A percentile compares a stretch with the other conserved stretches of the same genome.
phyloP scores from a whole-genome alignment of 495 filamentous ascomycete genomes.

The Aspergillus indologenus region DNA sequence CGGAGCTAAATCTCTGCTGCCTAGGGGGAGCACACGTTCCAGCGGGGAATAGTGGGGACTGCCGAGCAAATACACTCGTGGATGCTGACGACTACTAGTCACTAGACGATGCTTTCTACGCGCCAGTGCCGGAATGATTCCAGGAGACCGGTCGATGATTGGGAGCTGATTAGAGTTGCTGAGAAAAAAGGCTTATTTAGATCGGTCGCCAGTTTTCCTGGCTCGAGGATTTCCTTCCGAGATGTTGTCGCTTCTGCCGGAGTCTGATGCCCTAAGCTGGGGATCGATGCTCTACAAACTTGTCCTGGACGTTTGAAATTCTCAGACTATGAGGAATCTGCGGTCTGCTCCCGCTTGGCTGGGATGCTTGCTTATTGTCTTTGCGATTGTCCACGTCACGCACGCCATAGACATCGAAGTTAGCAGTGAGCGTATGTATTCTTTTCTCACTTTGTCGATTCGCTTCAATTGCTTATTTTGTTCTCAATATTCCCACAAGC shows the following conservation, averaged over 20 bases:
- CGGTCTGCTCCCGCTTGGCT: background rate
- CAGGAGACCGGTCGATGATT: background rate
- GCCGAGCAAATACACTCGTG: background rate
- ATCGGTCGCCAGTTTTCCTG: no score
- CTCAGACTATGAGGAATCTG: background rate
- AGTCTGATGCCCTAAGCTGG: background rate
- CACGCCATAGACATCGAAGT: conserved; percentile 2
- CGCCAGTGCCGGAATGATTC: background rate
- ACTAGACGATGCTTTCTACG: background rate
- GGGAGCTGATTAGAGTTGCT: background rate
- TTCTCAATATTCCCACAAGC: background rate
- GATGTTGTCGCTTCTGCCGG: background rate
- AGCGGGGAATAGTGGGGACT: background rate
- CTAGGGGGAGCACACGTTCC: background rate
- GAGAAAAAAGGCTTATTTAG: background rate
- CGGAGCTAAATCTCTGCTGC: background rate
- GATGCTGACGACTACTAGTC: background rate
- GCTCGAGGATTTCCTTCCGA: no score
- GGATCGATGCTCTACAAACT: background rate
- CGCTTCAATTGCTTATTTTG: no score
- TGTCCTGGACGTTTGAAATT: background rate
- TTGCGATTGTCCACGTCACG: background rate
- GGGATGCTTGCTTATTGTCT: background rate
- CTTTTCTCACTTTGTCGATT: background rate
- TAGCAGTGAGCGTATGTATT: conserved; percentile 6